Evolutionary conservation across 176 grass and related monocot species (phyloP).

Genomic region (Carex kokanica): DNA sequence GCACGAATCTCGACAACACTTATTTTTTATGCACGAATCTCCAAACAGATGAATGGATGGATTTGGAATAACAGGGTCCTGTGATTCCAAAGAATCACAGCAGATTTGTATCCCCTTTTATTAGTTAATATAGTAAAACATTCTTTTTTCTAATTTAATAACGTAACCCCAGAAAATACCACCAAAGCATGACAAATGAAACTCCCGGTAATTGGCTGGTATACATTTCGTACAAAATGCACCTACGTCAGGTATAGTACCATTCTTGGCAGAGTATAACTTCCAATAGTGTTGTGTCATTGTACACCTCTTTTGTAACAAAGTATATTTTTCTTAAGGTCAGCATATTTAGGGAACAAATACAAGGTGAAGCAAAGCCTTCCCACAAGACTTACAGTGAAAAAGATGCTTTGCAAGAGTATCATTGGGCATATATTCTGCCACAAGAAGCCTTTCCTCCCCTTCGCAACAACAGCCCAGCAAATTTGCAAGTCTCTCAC

Average conservation of each 20-base stretch:
- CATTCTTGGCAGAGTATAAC: background rate
- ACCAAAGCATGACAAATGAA: background rate
- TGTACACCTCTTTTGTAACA: background rate
- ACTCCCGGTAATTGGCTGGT: background rate
- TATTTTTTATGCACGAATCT: no score
- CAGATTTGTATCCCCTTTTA: no score
- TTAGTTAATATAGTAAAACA: background rate
- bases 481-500: slow-evolving; percentile 78
- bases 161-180: background rate
- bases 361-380: background rate
- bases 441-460: slow-evolving; percentile 94
- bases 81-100: no score
- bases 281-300: background rate
- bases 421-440: slow-evolving; percentile 97
- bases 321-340: background rate
- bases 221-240: background rate
- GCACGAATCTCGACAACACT: no score
- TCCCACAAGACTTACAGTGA: slow-evolving; percentile 63
- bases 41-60: no score
- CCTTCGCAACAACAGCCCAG: slow-evolving; percentile 96
- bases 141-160: background rate
- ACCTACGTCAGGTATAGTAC: background rate
- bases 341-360: slow-evolving; percentile 10
- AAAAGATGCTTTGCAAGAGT: slow-evolving; percentile 96
- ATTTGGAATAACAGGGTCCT: no score